Base-by-base conservation (phyloP, 352 stramenopile genomes). In the Globisporangium paddicum region DNA sequence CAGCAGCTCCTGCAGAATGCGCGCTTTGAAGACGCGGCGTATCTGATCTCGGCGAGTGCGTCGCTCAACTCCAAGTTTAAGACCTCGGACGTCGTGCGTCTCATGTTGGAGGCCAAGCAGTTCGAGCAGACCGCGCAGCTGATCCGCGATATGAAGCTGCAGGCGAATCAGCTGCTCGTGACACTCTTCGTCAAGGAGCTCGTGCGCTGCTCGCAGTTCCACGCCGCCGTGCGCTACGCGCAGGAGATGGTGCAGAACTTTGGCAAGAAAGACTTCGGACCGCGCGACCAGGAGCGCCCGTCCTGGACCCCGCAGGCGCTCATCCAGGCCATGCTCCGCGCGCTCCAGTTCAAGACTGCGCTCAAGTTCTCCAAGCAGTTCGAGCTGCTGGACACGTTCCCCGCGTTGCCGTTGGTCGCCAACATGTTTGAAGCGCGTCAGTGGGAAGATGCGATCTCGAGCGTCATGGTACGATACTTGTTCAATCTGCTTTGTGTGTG, bases 341-440 rank as follows among this genome's bases (percentile, higher is more conserved):
- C 71, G 14, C 66, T 77, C 25, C 84, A 89, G 60, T 95, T 80
- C 58, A 77, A 77, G 40, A 73, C 77, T 19, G 86, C 83, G 50
- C 69, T 93, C 25, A 93, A 90, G 61, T 95, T 82, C 45, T 68
- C 79, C 41, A 89, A 90, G 58, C 82, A 95, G 50, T 93, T 95
- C 55, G 68, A 77, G n/a, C 58, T 93, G 46, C 55, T 89, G 38
- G 72, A 82, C n/a, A 67, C 74, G 23, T 95, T 95, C 53, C 83
- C 82, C 1, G 68, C 72, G 2, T 59, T 68, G 21, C 77, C 88
- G 38, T 59, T 95, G 14, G 69, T 95, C 25, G 69, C 66, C 1
- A 82, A 70, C 6, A 88, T 95, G 78, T 71, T 95, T 49, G 72
- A 93, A 51, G 75, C 68, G 10, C 75, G 76, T 4, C 59, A 64